A percentile compares a stretch with the other conserved stretches of the same genome.
Evolutionary conservation across 345 rosid genomes (phyloP).

Genomic region (Eutrema japonicum): DNA sequence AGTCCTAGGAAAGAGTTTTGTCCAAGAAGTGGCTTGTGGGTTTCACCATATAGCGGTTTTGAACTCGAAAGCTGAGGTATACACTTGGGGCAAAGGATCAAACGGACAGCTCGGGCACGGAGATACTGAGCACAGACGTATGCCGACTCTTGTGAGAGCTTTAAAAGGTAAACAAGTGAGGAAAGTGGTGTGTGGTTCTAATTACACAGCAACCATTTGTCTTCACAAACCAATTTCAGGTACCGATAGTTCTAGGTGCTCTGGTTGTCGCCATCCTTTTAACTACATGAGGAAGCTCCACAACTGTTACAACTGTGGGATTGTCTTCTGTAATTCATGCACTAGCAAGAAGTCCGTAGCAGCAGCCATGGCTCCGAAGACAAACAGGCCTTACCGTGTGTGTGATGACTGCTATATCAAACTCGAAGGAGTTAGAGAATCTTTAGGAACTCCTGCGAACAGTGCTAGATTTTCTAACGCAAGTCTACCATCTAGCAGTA

Average conservation of each 20-base stretch:
- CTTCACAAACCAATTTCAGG: conserved; percentile 57
- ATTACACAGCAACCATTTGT: conserved; percentile 63
- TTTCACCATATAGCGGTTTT: conserved; percentile 63
- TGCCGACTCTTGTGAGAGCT: conserved; percentile 63
- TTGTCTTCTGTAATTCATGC: conserved; percentile 61
- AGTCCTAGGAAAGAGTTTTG: conserved; percentile 48
- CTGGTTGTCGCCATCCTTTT: conserved; percentile 56
- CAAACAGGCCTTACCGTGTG: conserved; percentile 64
- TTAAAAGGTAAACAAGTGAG: conserved; percentile 63
- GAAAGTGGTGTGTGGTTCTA: conserved; percentile 59
- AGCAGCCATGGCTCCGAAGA: conserved; percentile 72
- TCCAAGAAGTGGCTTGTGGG: conserved; percentile 67
- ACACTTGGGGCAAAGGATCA: conserved; percentile 71
- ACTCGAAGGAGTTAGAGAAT: conserved; percentile 51
- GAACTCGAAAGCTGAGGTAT: conserved; percentile 64
- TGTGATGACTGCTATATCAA: conserved; percentile 63
- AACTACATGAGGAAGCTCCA: conserved; percentile 65
- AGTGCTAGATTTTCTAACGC: conserved; percentile 51
- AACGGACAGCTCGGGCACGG: conserved; percentile 72
- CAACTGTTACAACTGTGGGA: conserved; percentile 69
- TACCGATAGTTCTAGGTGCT: conserved; percentile 56
- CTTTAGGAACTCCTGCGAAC: conserved; percentile 37
- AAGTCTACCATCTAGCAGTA: conserved; percentile 46
- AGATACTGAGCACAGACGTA: conserved; percentile 48
- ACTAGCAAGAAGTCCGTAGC: conserved; percentile 59